Evolutionary conservation across 192 early-diverging fungal species (phyloP).

Genomic region (Gaertneriomyces semiglobifer): DNA sequence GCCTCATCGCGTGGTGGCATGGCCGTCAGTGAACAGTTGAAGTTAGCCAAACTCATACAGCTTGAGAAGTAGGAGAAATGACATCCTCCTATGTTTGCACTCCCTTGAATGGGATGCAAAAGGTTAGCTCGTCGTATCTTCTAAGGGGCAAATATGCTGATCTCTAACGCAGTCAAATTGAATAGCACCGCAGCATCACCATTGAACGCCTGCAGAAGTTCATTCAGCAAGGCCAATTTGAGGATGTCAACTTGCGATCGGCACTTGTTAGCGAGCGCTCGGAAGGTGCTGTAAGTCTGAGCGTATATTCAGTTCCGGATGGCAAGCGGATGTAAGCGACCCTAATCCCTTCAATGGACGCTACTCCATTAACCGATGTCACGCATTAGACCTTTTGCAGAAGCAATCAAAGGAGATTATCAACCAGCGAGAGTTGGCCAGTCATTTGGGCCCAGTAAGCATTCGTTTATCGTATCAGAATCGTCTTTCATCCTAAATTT

Average conservation of each 20-base stretch:
- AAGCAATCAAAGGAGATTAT: conserved; percentile 71
- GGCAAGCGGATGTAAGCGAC: conserved; percentile 53
- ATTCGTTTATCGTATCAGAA: background rate
- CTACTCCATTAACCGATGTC: background rate
- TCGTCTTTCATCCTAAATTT: no score
- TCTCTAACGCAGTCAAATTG: background rate
- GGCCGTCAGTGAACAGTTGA: no score
- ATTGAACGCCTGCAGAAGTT: conserved; percentile 72
- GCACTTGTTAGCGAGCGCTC: conserved; percentile 47
- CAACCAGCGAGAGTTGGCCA: conserved; percentile 67
- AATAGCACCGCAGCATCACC: conserved; percentile 72
- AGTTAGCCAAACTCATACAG: no score
- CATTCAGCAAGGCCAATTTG: conserved; percentile 57
- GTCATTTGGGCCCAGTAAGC: conserved; percentile 71
- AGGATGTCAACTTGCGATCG: conserved; percentile 63
- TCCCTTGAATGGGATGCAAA: no score
- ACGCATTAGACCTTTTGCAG: conserved; percentile 55
- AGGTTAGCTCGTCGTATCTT: no score
- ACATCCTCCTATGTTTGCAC: no score
- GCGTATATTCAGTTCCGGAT: conserved; percentile 66
- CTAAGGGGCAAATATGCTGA: no score
- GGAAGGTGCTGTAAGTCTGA: conserved; percentile 51
- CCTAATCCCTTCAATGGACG: background rate
- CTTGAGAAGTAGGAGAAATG: no score
- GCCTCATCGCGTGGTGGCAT: no score